Percentiles rank a stretch among this genome's conserved stretches.
phyloP scores from a whole-genome alignment of 441 rosid genomes.

The Macaranga tanarius region DNA sequence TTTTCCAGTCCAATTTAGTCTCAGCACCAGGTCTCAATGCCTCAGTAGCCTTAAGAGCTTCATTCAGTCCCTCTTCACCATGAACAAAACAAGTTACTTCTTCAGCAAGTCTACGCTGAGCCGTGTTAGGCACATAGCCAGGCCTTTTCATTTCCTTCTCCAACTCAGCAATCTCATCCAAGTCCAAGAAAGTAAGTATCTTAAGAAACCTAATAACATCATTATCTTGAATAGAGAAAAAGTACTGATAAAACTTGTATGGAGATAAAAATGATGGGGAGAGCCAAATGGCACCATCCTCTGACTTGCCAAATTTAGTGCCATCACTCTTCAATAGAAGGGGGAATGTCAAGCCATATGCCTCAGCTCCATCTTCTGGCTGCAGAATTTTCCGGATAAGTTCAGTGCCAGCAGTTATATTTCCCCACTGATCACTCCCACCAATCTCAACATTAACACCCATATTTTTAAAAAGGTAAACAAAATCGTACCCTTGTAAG shows the following conservation, averaged over 20 bases:
- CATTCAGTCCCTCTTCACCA: slow-evolving; percentile 80
- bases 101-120: slow-evolving; percentile 85
- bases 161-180: slow-evolving; percentile 63
- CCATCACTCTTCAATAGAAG: slow-evolving; percentile 87
- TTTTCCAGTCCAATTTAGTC: slow-evolving; percentile 86
- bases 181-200: slow-evolving; percentile 68
- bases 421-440: slow-evolving; percentile 99
- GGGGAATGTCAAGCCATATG: slow-evolving; percentile 87
- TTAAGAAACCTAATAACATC: slow-evolving; percentile 80
- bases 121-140: slow-evolving; percentile 67
- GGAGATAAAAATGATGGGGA: slow-evolving; percentile 73
- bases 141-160: slow-evolving; percentile 67
- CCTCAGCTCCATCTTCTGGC: slow-evolving; percentile 53
- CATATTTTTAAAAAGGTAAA: slow-evolving; percentile 60
- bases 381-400: slow-evolving; percentile 75
- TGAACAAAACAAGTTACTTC: slow-evolving; percentile 92
- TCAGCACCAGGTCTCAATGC: slow-evolving; percentile 90
- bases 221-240: slow-evolving; percentile 80
- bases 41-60: slow-evolving; percentile 89
- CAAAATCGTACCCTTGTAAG: slow-evolving; percentile 84
- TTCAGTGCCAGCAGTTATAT: slow-evolving; percentile 91
- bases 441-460: slow-evolving; percentile 91
- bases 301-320: slow-evolving; percentile 90
- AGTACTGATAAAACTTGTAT: slow-evolving; percentile 91
- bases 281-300: slow-evolving; percentile 96